phyloP scores from a whole-genome alignment of 1,284 basidiomycete species.

The Cryptococcus floricola region DNA sequence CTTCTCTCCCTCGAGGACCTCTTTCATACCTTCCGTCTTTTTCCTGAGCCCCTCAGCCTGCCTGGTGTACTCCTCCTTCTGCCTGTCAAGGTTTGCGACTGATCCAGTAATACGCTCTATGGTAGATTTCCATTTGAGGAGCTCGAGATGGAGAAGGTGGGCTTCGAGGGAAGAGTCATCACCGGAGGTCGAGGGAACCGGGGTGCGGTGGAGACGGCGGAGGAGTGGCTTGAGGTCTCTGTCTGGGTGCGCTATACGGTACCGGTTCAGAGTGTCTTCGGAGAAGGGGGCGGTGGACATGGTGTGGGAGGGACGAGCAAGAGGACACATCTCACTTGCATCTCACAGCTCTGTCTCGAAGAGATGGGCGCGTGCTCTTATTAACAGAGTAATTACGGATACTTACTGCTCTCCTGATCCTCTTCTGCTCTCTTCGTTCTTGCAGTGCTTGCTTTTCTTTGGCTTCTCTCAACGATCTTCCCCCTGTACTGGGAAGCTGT shows the following conservation, averaged over 20 bases:
- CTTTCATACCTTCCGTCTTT: not conserved
- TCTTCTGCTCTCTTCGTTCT: too few species aligned
- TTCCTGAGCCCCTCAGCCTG: conserved; percentile 23
- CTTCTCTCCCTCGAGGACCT: conserved; percentile 33
- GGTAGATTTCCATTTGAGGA: conserved; percentile 32
- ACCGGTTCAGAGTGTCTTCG: conserved; percentile 38
- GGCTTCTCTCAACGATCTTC: too few species aligned
- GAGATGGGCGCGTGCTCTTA: not conserved
- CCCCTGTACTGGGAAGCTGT: too few species aligned
- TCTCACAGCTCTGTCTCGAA: too few species aligned
- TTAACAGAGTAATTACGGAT: too few species aligned
- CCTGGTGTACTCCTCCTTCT: conserved; percentile 24
- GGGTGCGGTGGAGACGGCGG: conserved; percentile 28
- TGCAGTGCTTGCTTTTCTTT: too few species aligned
- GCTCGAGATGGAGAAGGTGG: conserved; percentile 14
- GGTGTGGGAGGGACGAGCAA: not conserved
- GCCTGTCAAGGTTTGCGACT: conserved; percentile 31
- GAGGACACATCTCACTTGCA: too few species aligned
- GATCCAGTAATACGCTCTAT: conserved; percentile 35
- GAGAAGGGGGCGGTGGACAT: not conserved
- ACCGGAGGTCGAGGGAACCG: not conserved
- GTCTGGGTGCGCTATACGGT: conserved; percentile 39
- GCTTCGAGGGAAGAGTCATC: conserved; percentile 3
- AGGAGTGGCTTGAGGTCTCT: conserved; percentile 33
- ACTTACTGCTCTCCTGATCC: too few species aligned